Base-by-base conservation (phyloP, 805 yeast species). In the Ogataea siamensis region DNA sequence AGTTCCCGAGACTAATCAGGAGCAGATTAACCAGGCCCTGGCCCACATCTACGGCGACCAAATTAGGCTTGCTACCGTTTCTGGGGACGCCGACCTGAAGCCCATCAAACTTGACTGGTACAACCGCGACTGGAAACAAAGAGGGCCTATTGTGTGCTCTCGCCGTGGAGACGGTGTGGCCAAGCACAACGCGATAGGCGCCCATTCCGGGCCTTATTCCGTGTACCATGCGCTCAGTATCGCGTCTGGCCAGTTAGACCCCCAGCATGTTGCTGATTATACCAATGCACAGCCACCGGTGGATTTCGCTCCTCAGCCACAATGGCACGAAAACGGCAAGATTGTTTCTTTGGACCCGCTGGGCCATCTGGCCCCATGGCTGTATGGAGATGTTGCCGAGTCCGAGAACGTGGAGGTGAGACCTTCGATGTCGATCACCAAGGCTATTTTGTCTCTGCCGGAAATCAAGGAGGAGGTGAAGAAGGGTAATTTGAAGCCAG, bases 401-500 rank as follows among this genome's bases (percentile, higher is more conserved):
- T 48, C 60, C 25, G 73, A 73, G 51, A 66, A 71, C 37, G 74
- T 79, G 38, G 80, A 78, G 35, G 67, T 79, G 39, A 73, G 72
- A 53, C 85, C 85, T 41, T 74, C 84, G 5, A 78, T 79, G 51
- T 78, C 84, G 7, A 72, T 79, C 42, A 79, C 86, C 15, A 77
- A 77, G 53, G 85, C 86, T 3, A 76, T 75, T 47, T 68, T 79
- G 70, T 78, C 78, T 47, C 59, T 79, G 49, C 63, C 71, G 15
- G 85, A 79, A 53, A 65, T 79, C 61, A 69, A 70, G 49, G 76
- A 76, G 32, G 79, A 73, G 32, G 80, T 79, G 34, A 62, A 62
- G 25, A 57, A 54, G 15, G 84, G 84, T 12, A 67, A 74, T 37
- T 52, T 79, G 32, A 47, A 58, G 38, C 79, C 80, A 20, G 86